Evolutionary conservation across 2,329 filamentous ascomycete species (phyloP).

Genomic region (Sporothrix humicola): DNA sequence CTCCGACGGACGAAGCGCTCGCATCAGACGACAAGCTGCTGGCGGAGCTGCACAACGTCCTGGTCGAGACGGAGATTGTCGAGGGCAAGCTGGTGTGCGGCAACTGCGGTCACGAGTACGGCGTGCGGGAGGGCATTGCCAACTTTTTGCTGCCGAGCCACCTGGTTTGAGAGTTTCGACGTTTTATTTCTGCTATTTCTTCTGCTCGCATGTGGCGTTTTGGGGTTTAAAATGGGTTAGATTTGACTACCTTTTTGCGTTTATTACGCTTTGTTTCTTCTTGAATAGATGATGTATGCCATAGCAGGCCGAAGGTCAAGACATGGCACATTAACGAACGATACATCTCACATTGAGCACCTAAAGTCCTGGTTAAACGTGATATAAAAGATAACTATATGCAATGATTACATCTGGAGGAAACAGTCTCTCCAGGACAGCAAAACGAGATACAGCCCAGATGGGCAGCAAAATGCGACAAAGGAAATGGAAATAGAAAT

Average conservation of each 20-base stretch:
- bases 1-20: constrained; percentile 67
- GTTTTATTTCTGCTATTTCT: not conserved
- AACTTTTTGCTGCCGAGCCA: constrained; percentile 96
- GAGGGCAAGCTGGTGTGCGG: constrained; percentile 90
- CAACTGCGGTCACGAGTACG: constrained; percentile 92
- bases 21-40: constrained; percentile 71
- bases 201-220: constrained; percentile 26
- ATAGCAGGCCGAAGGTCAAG: not conserved
- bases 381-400: constrained; percentile 28
- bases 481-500: not conserved
- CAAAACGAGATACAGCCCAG: not conserved
- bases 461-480: not conserved
- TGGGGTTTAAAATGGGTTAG: constrained; percentile 24
- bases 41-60: constrained; percentile 76
- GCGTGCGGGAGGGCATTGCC: constrained; percentile 92
- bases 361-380: not conserved
- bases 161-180: constrained; percentile 62
- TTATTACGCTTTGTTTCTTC: not conserved
- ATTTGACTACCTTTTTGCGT: constrained; percentile 13
- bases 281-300: not conserved
- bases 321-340: not conserved
- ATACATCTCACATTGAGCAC: not conserved
- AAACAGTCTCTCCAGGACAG: not conserved
- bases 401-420: constrained; percentile 28
- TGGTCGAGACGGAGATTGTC: constrained; percentile 87